Base-by-base conservation (phyloP, 345 rosid species). In the Clausena lansium region DNA sequence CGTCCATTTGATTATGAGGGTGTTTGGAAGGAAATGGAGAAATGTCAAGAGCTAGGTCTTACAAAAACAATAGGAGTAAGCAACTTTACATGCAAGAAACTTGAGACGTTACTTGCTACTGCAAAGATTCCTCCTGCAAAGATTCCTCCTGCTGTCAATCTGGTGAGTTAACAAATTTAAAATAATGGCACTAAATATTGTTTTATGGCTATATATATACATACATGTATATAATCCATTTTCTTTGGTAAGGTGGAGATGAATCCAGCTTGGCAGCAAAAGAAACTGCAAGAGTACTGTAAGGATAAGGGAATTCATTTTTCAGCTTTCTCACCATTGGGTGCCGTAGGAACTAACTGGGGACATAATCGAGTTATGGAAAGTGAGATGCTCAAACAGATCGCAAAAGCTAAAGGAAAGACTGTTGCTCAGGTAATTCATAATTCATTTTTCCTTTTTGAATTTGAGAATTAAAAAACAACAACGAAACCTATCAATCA, bases 1-100 rank as follows among this genome's bases (percentile, higher is more conserved):
- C 2, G 52, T 81, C 74, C 72, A 4, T 22, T 84, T 4, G 79
- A 87, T 52, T 54, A 77, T 2, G 70, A 65, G 45, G 45, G 81
- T 19, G 79, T 81, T 30, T 86, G 89, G 89, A 76, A 75, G 76
- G 86, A 81, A 52, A 86, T 84, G 86, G 89, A 89, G 41, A 85
- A 84, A 54, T 82, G 89, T 20, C 67, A 74, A 28, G 67, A 2
- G 33, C 70, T 84, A 13, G 88, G 87, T 7, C 77, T 86, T 25
- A 75, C 85, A 2, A 81, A 83, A 74, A 75, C 71, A 13, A 78
- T 81, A 15, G 90, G 88, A 15, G 87, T 87, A 0, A 79, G 87
- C 71, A 87, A 87, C 72, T 88, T 85, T 28, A 72, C 83, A 0
- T 24, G 78, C 67, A 79, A 83, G 63, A 87, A 87, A 58, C 79